phyloP scores from a whole-genome alignment of 2,329 filamentous ascomycete genomes.

The Pestalotiopsis sp. region DNA sequence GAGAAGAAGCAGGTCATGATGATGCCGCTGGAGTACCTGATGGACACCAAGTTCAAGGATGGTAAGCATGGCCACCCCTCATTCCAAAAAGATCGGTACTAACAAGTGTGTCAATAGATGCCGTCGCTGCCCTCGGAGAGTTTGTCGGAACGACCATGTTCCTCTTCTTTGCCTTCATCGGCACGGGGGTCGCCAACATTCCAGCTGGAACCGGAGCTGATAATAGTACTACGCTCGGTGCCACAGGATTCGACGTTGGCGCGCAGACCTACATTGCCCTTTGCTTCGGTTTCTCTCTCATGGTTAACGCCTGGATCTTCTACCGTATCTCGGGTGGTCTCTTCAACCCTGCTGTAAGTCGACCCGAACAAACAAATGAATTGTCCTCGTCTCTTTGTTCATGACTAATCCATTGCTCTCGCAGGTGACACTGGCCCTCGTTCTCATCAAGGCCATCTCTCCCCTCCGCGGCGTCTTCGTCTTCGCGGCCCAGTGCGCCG shows the following conservation, averaged over 20 bases:
- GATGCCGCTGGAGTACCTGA: not conserved
- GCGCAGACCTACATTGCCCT: conserved; percentile 34
- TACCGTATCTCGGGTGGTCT: conserved; percentile 35
- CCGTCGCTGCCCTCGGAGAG: conserved; percentile 3
- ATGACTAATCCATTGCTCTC: not conserved
- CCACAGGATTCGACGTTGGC: conserved; percentile 15
- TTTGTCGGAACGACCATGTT: conserved; percentile 7
- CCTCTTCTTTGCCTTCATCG: conserved; percentile 45
- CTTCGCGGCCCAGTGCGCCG: conserved; percentile 19
- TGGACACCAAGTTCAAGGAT: conserved; percentile 4
- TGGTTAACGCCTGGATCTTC: conserved; percentile 41
- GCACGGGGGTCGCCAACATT: conserved; percentile 39
- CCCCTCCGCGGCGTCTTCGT: conserved; percentile 16
- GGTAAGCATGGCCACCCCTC: not conserved
- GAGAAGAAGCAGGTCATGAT: not conserved
- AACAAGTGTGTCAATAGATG: not conserved
- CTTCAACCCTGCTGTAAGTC: conserved; percentile 22
- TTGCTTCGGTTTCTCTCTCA: conserved; percentile 36
- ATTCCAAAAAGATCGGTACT: not conserved
- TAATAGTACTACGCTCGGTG: conserved; percentile 17
- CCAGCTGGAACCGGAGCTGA: conserved; percentile 20
- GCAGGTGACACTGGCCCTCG: conserved; percentile 20
- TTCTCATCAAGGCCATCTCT: conserved; percentile 14
- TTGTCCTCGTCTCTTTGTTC: not conserved
- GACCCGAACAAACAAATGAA: not conserved